Evolutionary conservation across 352 stramenopile genomes (phyloP), one percentile per base, ranked within the genome.

Genomic region (Peronospora tabacina): DNA sequence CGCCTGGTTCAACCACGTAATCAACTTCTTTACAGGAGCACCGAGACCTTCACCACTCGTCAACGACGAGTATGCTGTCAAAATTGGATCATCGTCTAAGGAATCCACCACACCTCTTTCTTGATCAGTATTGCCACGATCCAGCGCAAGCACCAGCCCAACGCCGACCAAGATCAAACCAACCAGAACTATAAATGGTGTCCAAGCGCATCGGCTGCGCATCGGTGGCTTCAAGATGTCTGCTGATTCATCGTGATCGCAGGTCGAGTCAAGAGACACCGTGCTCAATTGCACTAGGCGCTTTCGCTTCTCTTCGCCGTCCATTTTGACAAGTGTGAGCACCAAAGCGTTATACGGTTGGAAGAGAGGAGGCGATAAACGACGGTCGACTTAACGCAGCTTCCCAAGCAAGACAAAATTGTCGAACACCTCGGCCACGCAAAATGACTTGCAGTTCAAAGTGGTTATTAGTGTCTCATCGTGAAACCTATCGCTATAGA

Each of bases 241-340:
- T 13, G 17, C 7, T 35, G n/a, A 26, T 54, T 11, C 48, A 53
- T 49, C 46, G 12, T 40, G 19, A 13, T 58, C 55, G 8, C 53
- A 59, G 1, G 32, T 52, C 28, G 61, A 62, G 13, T 62, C 56
- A 13, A 69, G 50, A 9, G 61, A 69, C n/a, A 63, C 51, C 20
- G 56, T 66, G 26, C 61, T 69, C n/a, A 44, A 36, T 17, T 51
- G 37, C 20, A 39, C 43, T 13, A 40, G 36, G 16, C 34, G 56
- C 44, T 69, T 66, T n/a, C 30, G 35, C 22, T 42, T 20, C 13
- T 20, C 37, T 35, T 47, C 57, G 8, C 39, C 12, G 3, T 58
- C 51, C 61, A 69, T 69, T 35, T 62, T 58, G 15, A 11, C 15
- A 55, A 68, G 44, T 68, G 55, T 1, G 11, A 45, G 9, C 16